Conservation (phyloP, 2,329 filamentous ascomycete species). For the Pseudonectria foliicola region DNA sequence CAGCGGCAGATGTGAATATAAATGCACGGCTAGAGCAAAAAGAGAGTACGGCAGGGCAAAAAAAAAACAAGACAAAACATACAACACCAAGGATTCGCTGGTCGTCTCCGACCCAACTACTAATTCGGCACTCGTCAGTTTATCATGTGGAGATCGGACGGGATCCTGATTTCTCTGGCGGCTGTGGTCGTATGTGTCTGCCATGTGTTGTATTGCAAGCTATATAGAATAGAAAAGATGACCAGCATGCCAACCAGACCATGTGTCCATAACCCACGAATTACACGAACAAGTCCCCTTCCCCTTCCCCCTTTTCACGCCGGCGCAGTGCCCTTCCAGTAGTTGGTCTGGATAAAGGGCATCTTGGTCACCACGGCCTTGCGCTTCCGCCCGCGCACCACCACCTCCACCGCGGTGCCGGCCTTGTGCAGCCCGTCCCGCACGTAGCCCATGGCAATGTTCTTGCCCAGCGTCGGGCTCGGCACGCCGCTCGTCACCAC, state of each 20-base stretch:
- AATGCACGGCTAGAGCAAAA: too few species aligned
- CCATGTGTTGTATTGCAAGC: neutral
- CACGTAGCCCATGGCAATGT: conserved; percentile 95
- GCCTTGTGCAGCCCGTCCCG: conserved; percentile 74
- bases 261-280: too few species aligned
- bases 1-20: too few species aligned
- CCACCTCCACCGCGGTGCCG: conserved; percentile 71
- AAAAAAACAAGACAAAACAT: conserved; percentile 5
- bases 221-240: neutral
- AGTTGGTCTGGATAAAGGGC: conserved; percentile 80
- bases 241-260: neutral
- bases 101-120: conserved; percentile 13
- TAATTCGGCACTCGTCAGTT: conserved; percentile 11
- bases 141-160: conserved; percentile 12
- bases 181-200: conserved; percentile 14
- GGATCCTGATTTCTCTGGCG: conserved; percentile 11
- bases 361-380: conserved; percentile 75
- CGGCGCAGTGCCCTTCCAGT: conserved; percentile 37
- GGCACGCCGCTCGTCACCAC: conserved; percentile 84
- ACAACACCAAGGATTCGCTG: conserved; percentile 13
- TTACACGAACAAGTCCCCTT: too few species aligned
- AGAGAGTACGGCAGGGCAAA: too few species aligned
- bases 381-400: conserved; percentile 69
- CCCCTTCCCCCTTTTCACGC: neutral
- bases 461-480: conserved; percentile 76